Evolutionary conservation across 2,329 filamentous ascomycete genomes (phyloP).

Genomic region (Pseudogymnoascus sp.): DNA sequence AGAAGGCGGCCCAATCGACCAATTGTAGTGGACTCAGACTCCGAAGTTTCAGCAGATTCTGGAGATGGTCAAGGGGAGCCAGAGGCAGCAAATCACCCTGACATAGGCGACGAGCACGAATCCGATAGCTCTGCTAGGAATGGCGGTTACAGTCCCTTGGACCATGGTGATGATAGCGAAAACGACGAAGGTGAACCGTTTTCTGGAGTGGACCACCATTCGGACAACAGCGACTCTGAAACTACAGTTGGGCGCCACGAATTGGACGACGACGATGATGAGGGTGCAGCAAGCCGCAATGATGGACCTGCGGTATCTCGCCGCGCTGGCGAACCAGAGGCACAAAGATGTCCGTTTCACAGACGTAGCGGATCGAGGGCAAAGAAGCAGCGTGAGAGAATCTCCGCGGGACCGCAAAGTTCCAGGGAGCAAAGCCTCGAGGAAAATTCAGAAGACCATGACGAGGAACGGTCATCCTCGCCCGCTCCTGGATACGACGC

Average conservation of each 20-base stretch:
- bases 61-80: constrained; percentile 26
- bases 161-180: constrained; percentile 29
- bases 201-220: background rate
- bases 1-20: constrained; percentile 3
- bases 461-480: constrained; percentile 16
- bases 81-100: constrained; percentile 20
- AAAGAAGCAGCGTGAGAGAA: background rate
- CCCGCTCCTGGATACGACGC: constrained; percentile 24
- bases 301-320: constrained; percentile 14
- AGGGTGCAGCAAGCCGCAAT: constrained; percentile 28
- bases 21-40: constrained; percentile 8
- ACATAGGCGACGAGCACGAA: background rate
- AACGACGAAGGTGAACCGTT: constrained; percentile 17
- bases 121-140: constrained; percentile 14
- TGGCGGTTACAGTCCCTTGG: constrained; percentile 31
- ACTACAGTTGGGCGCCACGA: constrained; percentile 16
- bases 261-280: constrained; percentile 21
- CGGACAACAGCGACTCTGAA: constrained; percentile 14
- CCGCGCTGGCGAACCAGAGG: background rate
- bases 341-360: background rate
- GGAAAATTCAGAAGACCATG: constrained; percentile 23
- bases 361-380: background rate
- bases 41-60: constrained; percentile 20
- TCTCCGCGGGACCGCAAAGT: background rate
- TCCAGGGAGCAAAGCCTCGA: constrained; percentile 13